These are phyloP conservation scores for Crepidotus variabilis DNA, from an alignment of 768 basidiomycete genomes.

Conservation along the genomic window DNA sequence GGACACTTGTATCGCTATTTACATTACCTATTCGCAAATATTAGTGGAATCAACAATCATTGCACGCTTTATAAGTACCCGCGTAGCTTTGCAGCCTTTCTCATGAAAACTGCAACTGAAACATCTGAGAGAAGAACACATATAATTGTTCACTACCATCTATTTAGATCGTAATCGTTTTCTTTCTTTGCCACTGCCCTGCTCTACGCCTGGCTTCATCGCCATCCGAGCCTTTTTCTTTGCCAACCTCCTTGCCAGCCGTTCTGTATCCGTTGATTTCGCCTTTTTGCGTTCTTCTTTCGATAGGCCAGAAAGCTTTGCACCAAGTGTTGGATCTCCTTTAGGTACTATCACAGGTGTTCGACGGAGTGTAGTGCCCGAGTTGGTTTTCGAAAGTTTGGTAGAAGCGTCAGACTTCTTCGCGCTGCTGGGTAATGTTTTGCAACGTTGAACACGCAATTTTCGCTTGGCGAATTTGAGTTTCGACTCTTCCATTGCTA, in stretches of 20 bases:
- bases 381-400: constrained; percentile 7
- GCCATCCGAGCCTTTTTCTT: constrained; percentile 80
- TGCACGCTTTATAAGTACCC: too few relatives aligned
- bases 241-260: constrained; percentile 78
- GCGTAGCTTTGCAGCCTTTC: too few relatives aligned
- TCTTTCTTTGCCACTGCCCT: constrained; percentile 38
- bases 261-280: constrained; percentile 77
- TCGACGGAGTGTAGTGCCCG: constrained; percentile 12
- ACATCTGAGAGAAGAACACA: background rate
- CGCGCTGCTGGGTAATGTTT: constrained; percentile 49
- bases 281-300: constrained; percentile 84
- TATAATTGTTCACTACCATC: constrained; percentile 31
- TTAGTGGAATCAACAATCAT: too few relatives aligned
- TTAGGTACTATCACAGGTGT: constrained; percentile 47
- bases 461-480: constrained; percentile 93
- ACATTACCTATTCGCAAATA: too few relatives aligned
- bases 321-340: constrained; percentile 81
- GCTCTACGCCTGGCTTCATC: constrained; percentile 30
- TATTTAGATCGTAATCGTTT: constrained; percentile 35
- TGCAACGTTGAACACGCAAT: constrained; percentile 88
- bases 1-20: too few relatives aligned
- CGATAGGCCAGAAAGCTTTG: constrained; percentile 68
- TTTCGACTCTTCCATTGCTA: constrained; percentile 72
- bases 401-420: constrained; percentile 17
- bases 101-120: too few relatives aligned